phyloP scores from a whole-genome alignment of 805 yeast species.

The Yarrowia sp. region DNA sequence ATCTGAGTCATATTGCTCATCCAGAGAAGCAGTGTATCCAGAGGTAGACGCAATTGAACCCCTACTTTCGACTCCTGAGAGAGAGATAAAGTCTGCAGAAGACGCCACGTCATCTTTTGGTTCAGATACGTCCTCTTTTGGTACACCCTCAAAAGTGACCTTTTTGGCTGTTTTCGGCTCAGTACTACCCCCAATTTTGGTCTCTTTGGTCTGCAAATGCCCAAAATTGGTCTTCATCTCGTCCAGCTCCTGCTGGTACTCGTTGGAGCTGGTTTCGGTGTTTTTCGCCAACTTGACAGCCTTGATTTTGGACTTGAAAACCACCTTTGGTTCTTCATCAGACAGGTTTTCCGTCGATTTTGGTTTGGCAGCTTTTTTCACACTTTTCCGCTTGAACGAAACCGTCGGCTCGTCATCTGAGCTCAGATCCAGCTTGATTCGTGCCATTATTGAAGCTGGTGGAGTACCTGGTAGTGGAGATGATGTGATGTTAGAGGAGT shows the following conservation, averaged over 20 bases:
- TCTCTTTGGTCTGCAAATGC: background rate
- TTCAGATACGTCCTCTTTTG: background rate
- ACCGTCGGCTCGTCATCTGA: constrained; percentile 20
- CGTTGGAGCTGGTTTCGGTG: background rate
- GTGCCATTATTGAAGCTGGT: background rate
- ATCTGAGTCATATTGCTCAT: constrained; percentile 4
- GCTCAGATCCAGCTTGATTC: constrained; percentile 19
- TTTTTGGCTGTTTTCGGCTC: background rate
- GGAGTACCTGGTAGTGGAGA: background rate
- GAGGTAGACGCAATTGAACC: background rate
- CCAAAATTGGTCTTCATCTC: constrained; percentile 4
- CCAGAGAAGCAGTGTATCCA: background rate
- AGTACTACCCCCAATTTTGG: background rate
- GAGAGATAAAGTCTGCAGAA: background rate
- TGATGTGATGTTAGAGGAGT: background rate
- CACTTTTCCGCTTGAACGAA: constrained; percentile 4
- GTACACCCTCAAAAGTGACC: background rate
- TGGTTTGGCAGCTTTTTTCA: background rate
- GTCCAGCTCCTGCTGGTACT: constrained; percentile 18
- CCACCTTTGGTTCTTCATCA: background rate
- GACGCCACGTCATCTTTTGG: background rate
- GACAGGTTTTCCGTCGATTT: background rate
- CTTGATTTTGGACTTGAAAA: constrained; percentile 15
- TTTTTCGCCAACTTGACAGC: constrained; percentile 1
- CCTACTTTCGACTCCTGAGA: background rate